phyloP scores from a whole-genome alignment of 2,329 filamentous ascomycete genomes.

The Colletotrichum viniferum region DNA sequence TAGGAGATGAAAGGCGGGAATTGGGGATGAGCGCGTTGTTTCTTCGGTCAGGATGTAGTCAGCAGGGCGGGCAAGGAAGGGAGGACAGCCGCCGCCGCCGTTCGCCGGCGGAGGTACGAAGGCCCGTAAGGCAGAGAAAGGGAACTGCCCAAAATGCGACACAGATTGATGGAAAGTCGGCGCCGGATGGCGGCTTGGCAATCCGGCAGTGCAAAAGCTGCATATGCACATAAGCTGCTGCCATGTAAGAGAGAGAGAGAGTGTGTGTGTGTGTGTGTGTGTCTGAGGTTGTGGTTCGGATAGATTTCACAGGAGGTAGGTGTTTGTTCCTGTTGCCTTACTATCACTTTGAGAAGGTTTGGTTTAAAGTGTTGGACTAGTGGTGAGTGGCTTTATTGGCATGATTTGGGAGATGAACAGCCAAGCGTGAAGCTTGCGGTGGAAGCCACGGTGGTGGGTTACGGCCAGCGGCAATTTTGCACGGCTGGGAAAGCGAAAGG shows the following conservation, averaged over 20 bases:
- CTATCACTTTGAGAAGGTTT: neutral
- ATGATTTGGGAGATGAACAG: neutral
- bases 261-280: neutral
- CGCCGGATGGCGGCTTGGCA: slow-evolving; percentile 15
- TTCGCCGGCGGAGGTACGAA: neutral
- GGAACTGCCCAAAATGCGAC: neutral
- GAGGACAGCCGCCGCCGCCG: neutral
- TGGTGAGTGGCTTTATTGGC: neutral
- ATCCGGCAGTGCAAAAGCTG: slow-evolving; percentile 14
- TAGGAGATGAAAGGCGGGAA: neutral
- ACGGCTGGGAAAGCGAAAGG: neutral
- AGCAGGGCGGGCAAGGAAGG: neutral
- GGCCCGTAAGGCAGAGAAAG: neutral
- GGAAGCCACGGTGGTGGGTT: neutral
- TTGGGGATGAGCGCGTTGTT: neutral
- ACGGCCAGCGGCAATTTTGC: neutral
- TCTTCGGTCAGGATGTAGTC: neutral
- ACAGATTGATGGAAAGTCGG: slow-evolving; percentile 7
- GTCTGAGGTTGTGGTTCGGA: neutral
- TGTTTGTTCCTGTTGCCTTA: no score
- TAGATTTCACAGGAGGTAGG: neutral
- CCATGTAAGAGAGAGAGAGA: neutral
- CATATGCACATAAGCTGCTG: neutral
- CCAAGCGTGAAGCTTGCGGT: neutral
- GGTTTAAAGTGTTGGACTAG: neutral